Conservation (phyloP, 1,284 basidiomycete species). For the Leccinum olivaceoglutinosum region DNA sequence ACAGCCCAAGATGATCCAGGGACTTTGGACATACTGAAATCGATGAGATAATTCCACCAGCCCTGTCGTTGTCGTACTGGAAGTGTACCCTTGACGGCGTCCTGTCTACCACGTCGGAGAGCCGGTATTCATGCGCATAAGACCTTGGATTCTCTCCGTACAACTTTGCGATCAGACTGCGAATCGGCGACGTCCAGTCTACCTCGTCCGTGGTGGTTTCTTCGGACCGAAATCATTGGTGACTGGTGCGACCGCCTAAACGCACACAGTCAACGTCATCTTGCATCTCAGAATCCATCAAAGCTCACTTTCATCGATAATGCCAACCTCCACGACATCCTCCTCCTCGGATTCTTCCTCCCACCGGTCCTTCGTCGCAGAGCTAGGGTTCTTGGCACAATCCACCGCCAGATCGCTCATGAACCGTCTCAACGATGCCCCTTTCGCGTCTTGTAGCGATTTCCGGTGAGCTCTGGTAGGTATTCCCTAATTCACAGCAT, state of each 20-base stretch:
- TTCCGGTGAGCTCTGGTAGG: slow-evolving; percentile 81
- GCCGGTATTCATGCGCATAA: neutral
- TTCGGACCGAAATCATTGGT: slow-evolving; percentile 77
- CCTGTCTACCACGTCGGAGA: neutral
- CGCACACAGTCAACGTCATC: slow-evolving; percentile 5
- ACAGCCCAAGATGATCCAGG: slow-evolving; percentile 15
- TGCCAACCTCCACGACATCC: slow-evolving; percentile 48
- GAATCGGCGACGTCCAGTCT: slow-evolving; percentile 89
- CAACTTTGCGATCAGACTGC: slow-evolving; percentile 81
- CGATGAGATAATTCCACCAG: slow-evolving; percentile 93
- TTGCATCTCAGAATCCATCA: slow-evolving; percentile 3
- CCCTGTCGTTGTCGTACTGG: slow-evolving; percentile 92
- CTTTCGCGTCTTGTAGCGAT: slow-evolving; percentile 62
- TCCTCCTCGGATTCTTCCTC: slow-evolving; percentile 59
- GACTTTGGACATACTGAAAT: slow-evolving; percentile 73
- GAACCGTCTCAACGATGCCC: slow-evolving; percentile 76
- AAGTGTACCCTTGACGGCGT: slow-evolving; percentile 47
- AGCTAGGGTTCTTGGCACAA: slow-evolving; percentile 50
- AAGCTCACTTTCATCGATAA: slow-evolving; percentile 63
- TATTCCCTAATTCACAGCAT: slow-evolving; percentile 61
- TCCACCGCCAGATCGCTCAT: slow-evolving; percentile 85
- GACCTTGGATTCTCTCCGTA: slow-evolving; percentile 49
- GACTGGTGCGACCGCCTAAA: slow-evolving; percentile 62
- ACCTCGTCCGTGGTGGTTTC: slow-evolving; percentile 77
- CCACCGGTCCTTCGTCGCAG: slow-evolving; percentile 50